Evolutionary conservation across 169 alveolate species (phyloP).

Genomic region (Cryptosporidium viatorum): DNA sequence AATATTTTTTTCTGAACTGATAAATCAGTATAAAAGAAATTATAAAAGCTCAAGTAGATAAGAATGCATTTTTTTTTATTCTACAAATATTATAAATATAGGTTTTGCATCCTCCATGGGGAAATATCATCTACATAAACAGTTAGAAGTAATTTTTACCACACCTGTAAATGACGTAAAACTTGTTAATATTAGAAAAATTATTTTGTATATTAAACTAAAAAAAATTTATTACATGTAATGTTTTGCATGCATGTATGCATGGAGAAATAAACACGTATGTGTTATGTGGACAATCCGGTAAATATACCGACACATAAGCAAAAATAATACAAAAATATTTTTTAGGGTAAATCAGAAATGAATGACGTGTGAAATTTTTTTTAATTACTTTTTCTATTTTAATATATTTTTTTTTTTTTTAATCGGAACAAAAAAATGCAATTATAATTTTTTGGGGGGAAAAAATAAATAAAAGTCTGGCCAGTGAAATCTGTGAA

Average conservation of each 20-base stretch:
- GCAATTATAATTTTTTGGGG: conserved; percentile 2
- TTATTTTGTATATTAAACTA: background rate
- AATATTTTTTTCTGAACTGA: background rate
- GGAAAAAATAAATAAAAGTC: background rate
- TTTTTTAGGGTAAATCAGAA: background rate
- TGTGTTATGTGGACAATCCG: conserved; percentile 63
- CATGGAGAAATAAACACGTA: conserved; percentile 22
- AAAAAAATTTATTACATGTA: background rate
- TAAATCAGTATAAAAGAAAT: too few species aligned
- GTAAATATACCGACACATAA: conserved; percentile 36
- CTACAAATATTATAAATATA: too few species aligned
- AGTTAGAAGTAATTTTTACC: too few species aligned
- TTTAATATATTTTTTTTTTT: background rate
- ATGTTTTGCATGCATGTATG: conserved; percentile 54
- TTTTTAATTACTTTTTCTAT: background rate
- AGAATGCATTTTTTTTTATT: too few species aligned
- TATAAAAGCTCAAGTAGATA: too few species aligned
- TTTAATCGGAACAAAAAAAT: conserved; percentile 6
- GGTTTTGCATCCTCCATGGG: background rate
- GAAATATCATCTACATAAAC: background rate
- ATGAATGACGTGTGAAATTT: conserved; percentile 4
- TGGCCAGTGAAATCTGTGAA: conserved; percentile 23
- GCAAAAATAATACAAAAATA: background rate
- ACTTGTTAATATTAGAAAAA: background rate
- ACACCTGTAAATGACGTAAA: background rate